Evolutionary conservation across 768 basidiomycete species (phyloP).

Genomic region (Boletus edulis): DNA sequence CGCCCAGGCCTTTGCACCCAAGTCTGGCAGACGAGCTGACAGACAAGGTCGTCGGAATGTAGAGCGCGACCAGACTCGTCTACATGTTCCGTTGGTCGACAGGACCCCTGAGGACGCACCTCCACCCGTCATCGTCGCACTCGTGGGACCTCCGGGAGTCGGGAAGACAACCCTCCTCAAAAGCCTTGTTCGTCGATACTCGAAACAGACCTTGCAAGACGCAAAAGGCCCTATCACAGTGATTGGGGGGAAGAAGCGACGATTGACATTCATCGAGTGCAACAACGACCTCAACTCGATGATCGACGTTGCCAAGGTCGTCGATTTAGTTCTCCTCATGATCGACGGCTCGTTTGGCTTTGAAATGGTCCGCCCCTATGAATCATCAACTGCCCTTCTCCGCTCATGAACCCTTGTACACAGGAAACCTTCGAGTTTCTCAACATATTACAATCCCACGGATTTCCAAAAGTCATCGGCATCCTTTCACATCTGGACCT

Average conservation of each 20-base stretch:
- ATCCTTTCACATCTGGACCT: conserved; percentile 95
- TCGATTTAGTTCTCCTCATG: conserved; percentile 95
- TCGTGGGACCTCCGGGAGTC: conserved; percentile 96
- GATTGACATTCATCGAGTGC: conserved; percentile 96
- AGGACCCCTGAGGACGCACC: conserved; percentile 89
- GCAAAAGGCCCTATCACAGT: conserved; percentile 94
- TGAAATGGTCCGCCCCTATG: conserved; percentile 78
- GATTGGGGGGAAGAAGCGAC: conserved; percentile 86
- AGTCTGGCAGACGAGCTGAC: conserved; percentile 87
- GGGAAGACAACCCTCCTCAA: conserved; percentile 95
- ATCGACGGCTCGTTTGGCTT: conserved; percentile 98
- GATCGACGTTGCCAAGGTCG: conserved; percentile 97
- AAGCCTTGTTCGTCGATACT: conserved; percentile 85
- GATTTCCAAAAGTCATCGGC: conserved; percentile 98
- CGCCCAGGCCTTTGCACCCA: conserved; percentile 80
- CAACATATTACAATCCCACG: conserved; percentile 94
- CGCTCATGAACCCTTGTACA: not conserved
- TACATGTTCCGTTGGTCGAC: conserved; percentile 95
- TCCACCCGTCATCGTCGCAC: conserved; percentile 90
- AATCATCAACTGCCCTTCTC: not conserved
- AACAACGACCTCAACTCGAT: conserved; percentile 97
- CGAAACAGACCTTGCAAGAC: conserved; percentile 89
- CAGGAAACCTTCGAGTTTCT: conserved; percentile 99
- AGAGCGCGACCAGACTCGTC: conserved; percentile 89
- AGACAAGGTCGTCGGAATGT: conserved; percentile 86